Conservation (phyloP, 345 rosid species). For the Eutrema yunnanense region DNA sequence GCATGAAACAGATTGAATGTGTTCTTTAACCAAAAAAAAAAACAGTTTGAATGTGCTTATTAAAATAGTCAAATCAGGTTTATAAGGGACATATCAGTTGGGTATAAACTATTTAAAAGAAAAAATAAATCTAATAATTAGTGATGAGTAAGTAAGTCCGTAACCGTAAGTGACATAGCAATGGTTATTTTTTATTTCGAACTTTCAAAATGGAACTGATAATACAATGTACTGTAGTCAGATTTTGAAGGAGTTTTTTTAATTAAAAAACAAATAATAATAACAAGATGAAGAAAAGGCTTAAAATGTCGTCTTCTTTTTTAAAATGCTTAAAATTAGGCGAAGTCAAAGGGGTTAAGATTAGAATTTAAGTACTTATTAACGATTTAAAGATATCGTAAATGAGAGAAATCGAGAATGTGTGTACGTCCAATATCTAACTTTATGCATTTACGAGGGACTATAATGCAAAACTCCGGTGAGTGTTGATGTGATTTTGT, state of each 20-base stretch:
- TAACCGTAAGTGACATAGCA: background rate
- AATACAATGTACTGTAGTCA: background rate
- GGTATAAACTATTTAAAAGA: background rate
- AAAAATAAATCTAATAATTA: background rate
- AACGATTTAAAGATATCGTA: background rate
- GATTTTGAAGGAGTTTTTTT: background rate
- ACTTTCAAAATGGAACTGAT: background rate
- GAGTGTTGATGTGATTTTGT: too few relatives aligned
- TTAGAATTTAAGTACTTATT: background rate
- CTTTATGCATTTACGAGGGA: too few relatives aligned
- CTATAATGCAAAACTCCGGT: too few relatives aligned
- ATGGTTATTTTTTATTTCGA: background rate
- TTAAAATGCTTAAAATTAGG: background rate
- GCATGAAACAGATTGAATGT: background rate
- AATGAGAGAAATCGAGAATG: background rate
- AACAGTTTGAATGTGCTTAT: background rate
- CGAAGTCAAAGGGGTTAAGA: conserved; percentile 3
- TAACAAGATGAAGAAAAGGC: background rate
- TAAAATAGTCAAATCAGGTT: background rate
- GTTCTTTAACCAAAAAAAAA: background rate
- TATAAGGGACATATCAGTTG: background rate
- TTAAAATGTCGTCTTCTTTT: background rate
- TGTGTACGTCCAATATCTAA: too few relatives aligned
- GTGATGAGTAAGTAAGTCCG: background rate
- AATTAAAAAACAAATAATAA: too few relatives aligned